Conservation (phyloP, 2,329 filamentous ascomycete genomes). For the Emmonsiellopsis sp. region DNA sequence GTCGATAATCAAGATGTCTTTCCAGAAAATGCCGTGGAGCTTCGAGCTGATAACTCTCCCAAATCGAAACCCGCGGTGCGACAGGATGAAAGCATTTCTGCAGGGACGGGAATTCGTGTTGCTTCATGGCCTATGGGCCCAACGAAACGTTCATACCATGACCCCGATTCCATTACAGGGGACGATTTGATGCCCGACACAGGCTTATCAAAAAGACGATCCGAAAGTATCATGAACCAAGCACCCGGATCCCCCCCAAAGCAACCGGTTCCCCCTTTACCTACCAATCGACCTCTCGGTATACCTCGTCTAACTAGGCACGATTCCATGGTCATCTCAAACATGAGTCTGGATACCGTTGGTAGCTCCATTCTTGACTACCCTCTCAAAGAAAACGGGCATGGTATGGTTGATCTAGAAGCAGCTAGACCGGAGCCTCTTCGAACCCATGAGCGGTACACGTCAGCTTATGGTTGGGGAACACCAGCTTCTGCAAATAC, state of each 20-base stretch:
- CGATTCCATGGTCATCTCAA: constrained; percentile 1
- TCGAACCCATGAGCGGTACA: not conserved
- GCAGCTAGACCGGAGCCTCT: not conserved
- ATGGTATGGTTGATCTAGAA: not conserved
- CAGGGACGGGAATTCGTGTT: not conserved
- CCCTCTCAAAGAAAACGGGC: not conserved
- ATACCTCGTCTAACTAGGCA: not conserved
- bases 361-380: constrained; percentile 4
- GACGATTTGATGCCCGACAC: not conserved
- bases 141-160: not conserved
- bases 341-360: constrained; percentile 3
- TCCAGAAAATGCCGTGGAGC: not conserved
- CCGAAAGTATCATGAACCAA: not conserved
- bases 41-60: not conserved
- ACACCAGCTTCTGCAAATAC: not conserved
- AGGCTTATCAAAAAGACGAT: not conserved
- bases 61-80: not conserved
- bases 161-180: not conserved
- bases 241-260: constrained; percentile 2
- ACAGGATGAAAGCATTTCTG: not conserved
- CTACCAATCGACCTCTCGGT: not conserved
- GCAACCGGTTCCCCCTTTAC: constrained; percentile 1
- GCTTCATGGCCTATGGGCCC: not conserved
- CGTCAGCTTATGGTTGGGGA: not conserved
- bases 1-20: not conserved